Percentiles rank a stretch among this genome's conserved stretches.
phyloP scores from a whole-genome alignment of 345 rosid genomes.

The Firmiana major region DNA sequence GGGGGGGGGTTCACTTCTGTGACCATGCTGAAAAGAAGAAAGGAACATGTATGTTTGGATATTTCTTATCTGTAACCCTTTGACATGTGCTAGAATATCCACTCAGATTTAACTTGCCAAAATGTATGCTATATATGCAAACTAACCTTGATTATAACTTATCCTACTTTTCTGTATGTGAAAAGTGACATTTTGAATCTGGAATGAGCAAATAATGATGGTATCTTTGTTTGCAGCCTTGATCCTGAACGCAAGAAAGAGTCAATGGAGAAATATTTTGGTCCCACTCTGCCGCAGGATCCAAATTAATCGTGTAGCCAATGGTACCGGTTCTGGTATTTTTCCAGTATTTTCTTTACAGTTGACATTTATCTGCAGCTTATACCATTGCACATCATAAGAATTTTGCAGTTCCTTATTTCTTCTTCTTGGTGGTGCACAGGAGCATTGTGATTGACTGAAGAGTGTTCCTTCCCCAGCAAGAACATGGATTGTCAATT shows the following conservation, averaged over 20 bases:
- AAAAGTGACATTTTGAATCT: background rate
- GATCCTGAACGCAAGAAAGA: slow-evolving; percentile 94
- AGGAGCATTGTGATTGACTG: background rate
- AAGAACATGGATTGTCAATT: background rate
- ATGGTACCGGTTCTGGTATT: slow-evolving; percentile 15
- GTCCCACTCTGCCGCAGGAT: slow-evolving; percentile 46
- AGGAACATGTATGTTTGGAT: background rate
- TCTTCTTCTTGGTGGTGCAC: background rate
- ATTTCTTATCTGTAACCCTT: background rate
- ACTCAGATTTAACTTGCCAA: background rate
- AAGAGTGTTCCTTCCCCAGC: background rate
- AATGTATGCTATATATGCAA: background rate
- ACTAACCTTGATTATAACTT: background rate
- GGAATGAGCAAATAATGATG: slow-evolving; percentile 15
- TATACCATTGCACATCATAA: background rate
- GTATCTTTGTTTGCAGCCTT: slow-evolving; percentile 56
- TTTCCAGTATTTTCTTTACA: background rate
- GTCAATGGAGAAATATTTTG: slow-evolving; percentile 94
- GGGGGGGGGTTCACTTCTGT: too few species aligned
- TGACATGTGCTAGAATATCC: background rate
- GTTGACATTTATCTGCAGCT: background rate
- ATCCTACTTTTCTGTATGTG: background rate
- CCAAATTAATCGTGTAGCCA: slow-evolving; percentile 14
- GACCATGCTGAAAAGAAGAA: background rate
- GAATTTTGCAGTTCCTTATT: background rate